phyloP scores from a whole-genome alignment of 148 eudicot genomes.

The Vaccinium darrowii region DNA sequence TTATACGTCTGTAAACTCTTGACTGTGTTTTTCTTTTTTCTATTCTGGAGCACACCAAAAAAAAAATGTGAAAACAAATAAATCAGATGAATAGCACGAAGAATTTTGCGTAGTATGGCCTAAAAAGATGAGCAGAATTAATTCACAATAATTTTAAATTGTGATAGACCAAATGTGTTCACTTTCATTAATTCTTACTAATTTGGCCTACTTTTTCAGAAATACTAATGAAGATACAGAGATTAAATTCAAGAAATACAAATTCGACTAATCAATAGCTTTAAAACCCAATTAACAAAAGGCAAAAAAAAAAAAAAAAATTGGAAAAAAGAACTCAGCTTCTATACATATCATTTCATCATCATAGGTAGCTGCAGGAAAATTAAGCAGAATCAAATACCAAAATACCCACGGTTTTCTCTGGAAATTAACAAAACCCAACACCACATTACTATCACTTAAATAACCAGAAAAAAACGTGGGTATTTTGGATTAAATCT shows the following conservation, averaged over 20 bases:
- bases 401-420: constrained; percentile 91
- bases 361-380: not conserved
- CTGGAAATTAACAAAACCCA: constrained; percentile 16
- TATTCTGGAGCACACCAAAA: too few relatives aligned
- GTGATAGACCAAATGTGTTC: not conserved
- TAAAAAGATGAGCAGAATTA: too few relatives aligned
- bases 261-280: not conserved
- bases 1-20: too few relatives aligned
- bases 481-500: constrained; percentile 60
- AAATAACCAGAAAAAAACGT: constrained; percentile 50
- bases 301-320: not conserved
- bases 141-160: not conserved
- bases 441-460: not conserved
- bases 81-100: too few relatives aligned
- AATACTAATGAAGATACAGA: not conserved
- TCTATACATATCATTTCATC: constrained; percentile 28
- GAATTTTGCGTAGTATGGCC: too few relatives aligned
- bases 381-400: constrained; percentile 27
- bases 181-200: not conserved
- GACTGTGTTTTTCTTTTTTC: too few relatives aligned
- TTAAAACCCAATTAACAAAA: not conserved
- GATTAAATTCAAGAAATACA: not conserved
- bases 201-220: not conserved
- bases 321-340: constrained; percentile 1
- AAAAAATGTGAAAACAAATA: too few relatives aligned